Evolutionary conservation across 495 filamentous ascomycete genomes (phyloP).

Genomic region (Penicillium paradoxum): DNA sequence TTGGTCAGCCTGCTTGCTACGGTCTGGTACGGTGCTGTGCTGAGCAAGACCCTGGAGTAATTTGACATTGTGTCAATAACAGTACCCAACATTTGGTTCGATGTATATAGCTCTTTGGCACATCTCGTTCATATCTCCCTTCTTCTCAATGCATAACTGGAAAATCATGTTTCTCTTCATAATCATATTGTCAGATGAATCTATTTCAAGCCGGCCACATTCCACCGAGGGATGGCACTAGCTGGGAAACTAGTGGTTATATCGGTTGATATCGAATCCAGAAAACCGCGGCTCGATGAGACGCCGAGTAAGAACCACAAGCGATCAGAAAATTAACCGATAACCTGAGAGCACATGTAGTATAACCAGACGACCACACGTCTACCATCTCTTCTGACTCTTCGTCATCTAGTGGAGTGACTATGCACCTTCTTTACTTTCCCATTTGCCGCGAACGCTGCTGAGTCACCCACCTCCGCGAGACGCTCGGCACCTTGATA

Average conservation of each 20-base stretch:
- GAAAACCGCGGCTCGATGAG: neutral
- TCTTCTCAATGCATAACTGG: too few relatives aligned
- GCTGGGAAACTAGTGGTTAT: neutral
- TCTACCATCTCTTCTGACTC: neutral
- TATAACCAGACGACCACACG: neutral
- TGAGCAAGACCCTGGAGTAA: slow-evolving; percentile 54
- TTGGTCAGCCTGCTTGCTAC: slow-evolving; percentile 60
- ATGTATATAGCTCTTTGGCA: neutral
- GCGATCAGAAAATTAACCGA: too few relatives aligned
- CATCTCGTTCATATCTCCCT: neutral
- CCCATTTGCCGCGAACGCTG: neutral
- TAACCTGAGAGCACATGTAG: too few relatives aligned
- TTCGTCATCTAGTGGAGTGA: neutral
- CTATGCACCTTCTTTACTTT: neutral
- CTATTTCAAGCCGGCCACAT: neutral
- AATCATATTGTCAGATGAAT: neutral
- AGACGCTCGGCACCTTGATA: slow-evolving; percentile 36
- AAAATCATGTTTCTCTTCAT: neutral
- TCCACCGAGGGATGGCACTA: neutral
- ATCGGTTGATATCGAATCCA: neutral
- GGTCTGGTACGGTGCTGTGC: slow-evolving; percentile 65
- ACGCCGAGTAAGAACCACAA: neutral
- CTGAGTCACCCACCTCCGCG: slow-evolving; percentile 30
- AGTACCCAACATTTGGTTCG: neutral
- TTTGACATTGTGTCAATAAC: neutral